These are phyloP conservation scores for Strobilomyces confusus DNA, from an alignment of 768 basidiomycete species.

Conservation along the genomic window DNA sequence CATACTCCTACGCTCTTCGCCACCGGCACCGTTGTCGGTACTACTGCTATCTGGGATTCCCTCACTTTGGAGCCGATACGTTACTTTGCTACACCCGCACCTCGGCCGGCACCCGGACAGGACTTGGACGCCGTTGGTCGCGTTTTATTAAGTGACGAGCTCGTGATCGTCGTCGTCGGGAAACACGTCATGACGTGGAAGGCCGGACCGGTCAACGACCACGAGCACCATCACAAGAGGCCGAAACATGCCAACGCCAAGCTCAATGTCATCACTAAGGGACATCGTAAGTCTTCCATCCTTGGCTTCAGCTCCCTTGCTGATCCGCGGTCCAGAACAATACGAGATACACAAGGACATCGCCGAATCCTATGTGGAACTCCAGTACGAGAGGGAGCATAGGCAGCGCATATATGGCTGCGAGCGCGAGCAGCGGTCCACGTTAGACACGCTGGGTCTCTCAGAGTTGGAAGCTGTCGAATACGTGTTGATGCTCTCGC, in stretches of 20 bases:
- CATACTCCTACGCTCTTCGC: constrained; percentile 58
- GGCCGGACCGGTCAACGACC: constrained; percentile 42
- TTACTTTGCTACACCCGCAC: constrained; percentile 47
- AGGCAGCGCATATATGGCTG: constrained; percentile 39
- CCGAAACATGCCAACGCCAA: constrained; percentile 26
- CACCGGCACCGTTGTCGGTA: constrained; percentile 63
- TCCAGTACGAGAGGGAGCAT: constrained; percentile 47
- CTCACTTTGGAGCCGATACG: constrained; percentile 57
- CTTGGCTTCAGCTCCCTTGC: neutral
- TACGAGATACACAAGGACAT: constrained; percentile 62
- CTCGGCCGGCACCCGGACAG: constrained; percentile 30
- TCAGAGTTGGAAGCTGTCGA: constrained; percentile 73
- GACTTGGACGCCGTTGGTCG: constrained; percentile 47
- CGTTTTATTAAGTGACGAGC: constrained; percentile 52
- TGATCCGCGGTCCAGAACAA: constrained; percentile 44
- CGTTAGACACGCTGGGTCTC: constrained; percentile 62
- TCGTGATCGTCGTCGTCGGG: constrained; percentile 57
- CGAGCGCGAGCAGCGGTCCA: constrained; percentile 54
- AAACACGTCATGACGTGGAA: constrained; percentile 66
- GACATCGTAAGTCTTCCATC: constrained; percentile 38
- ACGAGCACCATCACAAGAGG: constrained; percentile 32
- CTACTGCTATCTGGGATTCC: constrained; percentile 60
- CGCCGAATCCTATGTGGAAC: constrained; percentile 48
- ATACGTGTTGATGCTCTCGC: constrained; percentile 80
- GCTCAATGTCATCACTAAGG: constrained; percentile 36